Evolutionary conservation across 176 grass and related monocot genomes (phyloP), one percentile per base, ranked within the genome.

Genomic region (Raddia guianensis): DNA sequence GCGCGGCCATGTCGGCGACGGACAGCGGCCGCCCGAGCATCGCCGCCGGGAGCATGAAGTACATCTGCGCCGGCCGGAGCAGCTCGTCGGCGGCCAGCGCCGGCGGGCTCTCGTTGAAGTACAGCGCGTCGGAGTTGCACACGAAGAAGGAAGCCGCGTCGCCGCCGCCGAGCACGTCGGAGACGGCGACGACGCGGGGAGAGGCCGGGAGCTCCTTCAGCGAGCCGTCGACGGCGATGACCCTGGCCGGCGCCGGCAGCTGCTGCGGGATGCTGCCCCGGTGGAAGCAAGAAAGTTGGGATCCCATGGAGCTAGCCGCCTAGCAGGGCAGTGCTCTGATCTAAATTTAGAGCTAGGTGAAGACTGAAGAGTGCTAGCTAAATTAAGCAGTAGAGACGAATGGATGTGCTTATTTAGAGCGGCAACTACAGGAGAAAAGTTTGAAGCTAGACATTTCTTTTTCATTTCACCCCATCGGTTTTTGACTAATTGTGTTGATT

Each of bases 21-120:
- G 87, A 76, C 11, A 93, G 77, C 9, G 51, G 50, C 33, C 46
- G 50, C 7, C 60, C 66, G 9, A 54, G 58, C 84, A 84, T 84
- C 11, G 73, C 82, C 12, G 14, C 27, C 12, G 91, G 91, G 15
- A 93, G 91, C 15, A 87, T 51, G 81, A 93, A 90, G 59, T 93
- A 93, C 5, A 87, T 70, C 53, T 85, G 77, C 18, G 73, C 87
- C 6, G 47, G 66, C 13, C 8, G 85, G 37, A 87, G 70, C 49
- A 3, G 16, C 51, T 89, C 76, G 7, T 18, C 12, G 4, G 5
- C 9, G 9, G 15, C 6, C 43, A 89, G 19, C 0, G 74, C 72
- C 1, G 66, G 63, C 4, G 84, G 53, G 33, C 43, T 16, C 5
- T 82, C 51, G 18, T 85, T 18, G 9, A 93, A 88, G 61, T 85